Evolutionary conservation across 163 green algal species (phyloP).

Genomic region (Trebouxia gelatinosa): DNA sequence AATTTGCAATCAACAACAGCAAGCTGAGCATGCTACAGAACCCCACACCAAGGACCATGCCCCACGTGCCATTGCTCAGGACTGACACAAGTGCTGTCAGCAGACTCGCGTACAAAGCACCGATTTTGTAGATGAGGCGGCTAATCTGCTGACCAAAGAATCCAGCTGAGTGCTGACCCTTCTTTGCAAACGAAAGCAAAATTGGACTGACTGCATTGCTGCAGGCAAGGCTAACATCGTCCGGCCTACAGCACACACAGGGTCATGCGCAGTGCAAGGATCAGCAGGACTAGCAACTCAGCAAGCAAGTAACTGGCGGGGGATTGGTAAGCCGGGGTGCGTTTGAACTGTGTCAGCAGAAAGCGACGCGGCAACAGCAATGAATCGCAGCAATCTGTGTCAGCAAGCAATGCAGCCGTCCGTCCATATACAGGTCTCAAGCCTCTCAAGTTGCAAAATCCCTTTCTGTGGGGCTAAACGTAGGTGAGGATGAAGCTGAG

Average conservation of each 20-base stretch:
- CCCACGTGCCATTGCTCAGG: conserved; percentile 18
- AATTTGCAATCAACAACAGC: background rate
- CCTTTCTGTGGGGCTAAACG: too few relatives aligned
- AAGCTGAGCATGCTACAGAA: conserved; percentile 10
- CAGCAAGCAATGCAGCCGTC: too few relatives aligned
- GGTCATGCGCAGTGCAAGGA: too few relatives aligned
- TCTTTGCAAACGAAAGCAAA: conserved; percentile 19
- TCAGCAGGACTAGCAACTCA: too few relatives aligned
- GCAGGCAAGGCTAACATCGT: conserved; percentile 25
- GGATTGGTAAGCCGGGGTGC: too few relatives aligned
- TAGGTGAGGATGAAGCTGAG: too few relatives aligned
- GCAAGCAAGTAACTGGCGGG: too few relatives aligned
- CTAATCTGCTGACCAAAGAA: conserved; percentile 8
- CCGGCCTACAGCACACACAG: background rate
- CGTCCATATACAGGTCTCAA: too few relatives aligned
- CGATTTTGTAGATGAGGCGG: conserved; percentile 16
- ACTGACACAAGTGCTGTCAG: conserved; percentile 4
- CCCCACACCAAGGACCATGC: background rate
- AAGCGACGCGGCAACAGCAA: too few relatives aligned
- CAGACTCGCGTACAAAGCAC: background rate
- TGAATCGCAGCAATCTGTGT: too few relatives aligned
- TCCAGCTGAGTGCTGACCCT: conserved; percentile 2
- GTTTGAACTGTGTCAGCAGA: too few relatives aligned
- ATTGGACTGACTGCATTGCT: conserved; percentile 26
- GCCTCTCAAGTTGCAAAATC: too few relatives aligned